Evolutionary conservation across 2,329 filamentous ascomycete genomes (phyloP).

Genomic region (Phialemoniopsis sp.): DNA sequence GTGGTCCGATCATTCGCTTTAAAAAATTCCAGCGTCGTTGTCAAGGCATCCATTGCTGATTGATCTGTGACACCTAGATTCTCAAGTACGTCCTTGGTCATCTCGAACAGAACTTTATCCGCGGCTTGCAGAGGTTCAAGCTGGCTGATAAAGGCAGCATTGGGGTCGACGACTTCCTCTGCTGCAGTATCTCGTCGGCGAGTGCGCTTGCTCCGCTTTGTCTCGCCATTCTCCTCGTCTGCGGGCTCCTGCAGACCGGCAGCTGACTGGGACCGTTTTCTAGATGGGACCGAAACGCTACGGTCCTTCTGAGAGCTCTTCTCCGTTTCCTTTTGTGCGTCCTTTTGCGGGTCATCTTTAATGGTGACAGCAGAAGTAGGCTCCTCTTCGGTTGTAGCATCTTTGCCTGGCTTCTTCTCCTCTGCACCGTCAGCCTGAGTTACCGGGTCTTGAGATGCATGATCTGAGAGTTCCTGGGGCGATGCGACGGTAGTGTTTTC

Average conservation of each 20-base stretch:
- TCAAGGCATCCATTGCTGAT: too few species aligned
- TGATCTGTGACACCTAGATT: constrained; percentile 48
- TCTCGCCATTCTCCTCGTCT: constrained; percentile 53
- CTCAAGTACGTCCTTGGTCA: constrained; percentile 50
- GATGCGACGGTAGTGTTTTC: constrained; percentile 3
- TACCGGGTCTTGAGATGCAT: too few species aligned
- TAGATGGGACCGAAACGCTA: constrained; percentile 35
- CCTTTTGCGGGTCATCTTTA: constrained; percentile 2
- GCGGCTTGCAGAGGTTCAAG: constrained; percentile 53
- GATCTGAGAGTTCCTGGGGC: too few species aligned
- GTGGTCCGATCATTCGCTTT: constrained; percentile 16
- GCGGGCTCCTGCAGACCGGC: constrained; percentile 52
- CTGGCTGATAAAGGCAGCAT: constrained; percentile 47
- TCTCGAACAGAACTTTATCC: constrained; percentile 51
- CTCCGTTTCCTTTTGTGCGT: constrained; percentile 2
- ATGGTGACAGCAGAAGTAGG: too few species aligned
- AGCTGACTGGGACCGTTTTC: constrained; percentile 60
- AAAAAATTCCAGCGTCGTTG: constrained; percentile 30
- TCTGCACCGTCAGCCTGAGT: too few species aligned
- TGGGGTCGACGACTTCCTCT: constrained; percentile 50
- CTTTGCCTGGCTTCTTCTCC: too few species aligned
- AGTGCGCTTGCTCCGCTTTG: constrained; percentile 63
- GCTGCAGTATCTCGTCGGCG: constrained; percentile 54
- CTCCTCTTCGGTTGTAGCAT: too few species aligned
- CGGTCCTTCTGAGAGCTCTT: constrained; percentile 16